Base-by-base conservation (phyloP, 176 grass and related monocot species). In the Carex cristatella region DNA sequence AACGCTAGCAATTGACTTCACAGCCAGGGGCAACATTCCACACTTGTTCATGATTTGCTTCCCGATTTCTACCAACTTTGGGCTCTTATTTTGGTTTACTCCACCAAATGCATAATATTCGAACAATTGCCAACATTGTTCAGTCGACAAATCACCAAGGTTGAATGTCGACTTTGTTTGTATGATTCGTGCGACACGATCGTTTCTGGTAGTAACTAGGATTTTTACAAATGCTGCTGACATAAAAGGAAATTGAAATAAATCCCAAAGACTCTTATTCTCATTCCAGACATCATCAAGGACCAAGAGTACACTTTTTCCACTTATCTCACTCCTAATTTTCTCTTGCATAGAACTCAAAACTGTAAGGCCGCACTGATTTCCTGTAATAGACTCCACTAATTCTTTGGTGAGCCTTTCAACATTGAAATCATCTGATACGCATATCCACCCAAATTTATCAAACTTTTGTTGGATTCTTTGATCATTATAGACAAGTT, bases 401-500 rank as follows among this genome's bases (percentile, higher is more conserved):
- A 10, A 35, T 16, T 74, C 70, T 49, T 16, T 74, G 10, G 35
- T 74, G 70, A 74, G 70, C 38, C 33, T 74, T 49, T 46, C 70
- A 19, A 74, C 35, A 44, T n/a, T 74, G 38, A 74, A 74, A 74
- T 74, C 70, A 10, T 74, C 38, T 44, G 70, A 74, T n/a, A 74
- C 70, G 19, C 70, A 74, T 15, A 74, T 44, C 70, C 70, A 74
- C 7, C 70, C 38, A 8, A 51, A 74, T 74, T 16, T 6, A n/a
- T 74, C 70, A 60, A 88, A 88, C 5, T 61, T 57, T 84, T 65
- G 81, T 0, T 15, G 74, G 55, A 70, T 73, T 68, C 53, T 87
- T 11, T 67, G n/a, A 40, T 91, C 89, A 67, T 65, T 0, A 53
- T 82, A 91, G 32, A 85, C 68, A 37, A 88, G 87, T 81, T 62